Evolutionary conservation across 192 early-diverging fungal genomes (phyloP).

Genomic region (Rhizophagus prolifer): DNA sequence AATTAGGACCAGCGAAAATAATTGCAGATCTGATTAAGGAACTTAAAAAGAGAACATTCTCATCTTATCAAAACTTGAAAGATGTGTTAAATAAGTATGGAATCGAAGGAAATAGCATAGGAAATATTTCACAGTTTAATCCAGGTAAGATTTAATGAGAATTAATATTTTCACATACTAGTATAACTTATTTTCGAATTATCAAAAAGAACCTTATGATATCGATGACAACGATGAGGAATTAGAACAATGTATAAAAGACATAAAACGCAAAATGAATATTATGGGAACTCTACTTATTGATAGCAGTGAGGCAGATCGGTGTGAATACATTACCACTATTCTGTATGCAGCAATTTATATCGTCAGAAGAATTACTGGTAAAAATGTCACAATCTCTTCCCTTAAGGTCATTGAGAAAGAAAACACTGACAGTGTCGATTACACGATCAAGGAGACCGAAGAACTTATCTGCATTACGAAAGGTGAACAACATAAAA

Average conservation of each 20-base stretch:
- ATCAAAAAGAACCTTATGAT: too few species aligned
- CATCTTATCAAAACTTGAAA: too few species aligned
- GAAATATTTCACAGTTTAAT: background rate
- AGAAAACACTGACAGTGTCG: too few species aligned
- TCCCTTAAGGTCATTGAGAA: too few species aligned
- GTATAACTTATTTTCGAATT: too few species aligned
- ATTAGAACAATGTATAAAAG: too few species aligned
- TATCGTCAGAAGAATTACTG: slow-evolving; percentile 4
- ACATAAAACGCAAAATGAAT: too few species aligned
- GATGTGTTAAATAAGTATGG: background rate
- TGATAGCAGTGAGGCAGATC: too few species aligned
- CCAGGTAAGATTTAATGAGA: background rate
- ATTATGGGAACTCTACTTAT: too few species aligned
- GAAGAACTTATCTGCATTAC: background rate
- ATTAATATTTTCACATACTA: too few species aligned
- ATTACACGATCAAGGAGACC: too few species aligned
- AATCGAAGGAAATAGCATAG: background rate
- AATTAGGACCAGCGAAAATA: background rate
- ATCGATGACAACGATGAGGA: too few species aligned
- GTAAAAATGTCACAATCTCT: background rate
- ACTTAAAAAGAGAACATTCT: background rate
- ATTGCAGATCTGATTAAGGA: background rate
- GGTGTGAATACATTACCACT: background rate
- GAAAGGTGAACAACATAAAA: background rate
- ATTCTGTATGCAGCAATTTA: background rate